Evolutionary conservation across 495 filamentous ascomycete genomes (phyloP).

Genomic region (Xylaria flabelliformis): DNA sequence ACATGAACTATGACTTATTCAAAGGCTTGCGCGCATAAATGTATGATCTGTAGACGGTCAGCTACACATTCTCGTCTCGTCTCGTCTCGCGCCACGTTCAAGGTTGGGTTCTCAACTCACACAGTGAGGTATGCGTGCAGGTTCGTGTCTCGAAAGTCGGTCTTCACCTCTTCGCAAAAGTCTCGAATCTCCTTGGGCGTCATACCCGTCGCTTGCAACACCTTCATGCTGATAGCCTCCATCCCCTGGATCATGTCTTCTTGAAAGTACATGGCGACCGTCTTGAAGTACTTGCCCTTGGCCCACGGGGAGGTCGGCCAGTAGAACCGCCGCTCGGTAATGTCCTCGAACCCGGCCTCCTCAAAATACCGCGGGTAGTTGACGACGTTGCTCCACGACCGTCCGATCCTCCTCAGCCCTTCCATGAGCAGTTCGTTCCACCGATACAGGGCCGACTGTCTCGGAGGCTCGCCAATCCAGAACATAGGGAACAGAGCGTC

Average conservation of each 20-base stretch:
- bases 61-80: not conserved
- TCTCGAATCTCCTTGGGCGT: constrained; percentile 30
- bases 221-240: constrained; percentile 40
- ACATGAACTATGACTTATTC: constrained; percentile 3
- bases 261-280: constrained; percentile 38
- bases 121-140: constrained; percentile 42
- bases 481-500: constrained; percentile 46
- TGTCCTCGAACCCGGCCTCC: constrained; percentile 39
- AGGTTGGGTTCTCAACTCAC: constrained; percentile 30
- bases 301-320: constrained; percentile 45
- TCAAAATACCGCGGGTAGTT: constrained; percentile 37
- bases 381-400: constrained; percentile 39
- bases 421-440: constrained; percentile 46
- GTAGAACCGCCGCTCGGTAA: constrained; percentile 40
- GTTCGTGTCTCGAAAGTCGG: constrained; percentile 35
- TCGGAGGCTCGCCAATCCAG: constrained; percentile 39
- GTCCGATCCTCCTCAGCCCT: constrained; percentile 40
- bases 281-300: constrained; percentile 41
- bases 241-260: constrained; percentile 37
- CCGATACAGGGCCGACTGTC: constrained; percentile 38
- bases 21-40: constrained; percentile 25
- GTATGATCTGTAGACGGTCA: constrained; percentile 19
- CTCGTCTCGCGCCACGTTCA: too few species aligned
- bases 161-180: constrained; percentile 40
- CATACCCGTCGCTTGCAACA: constrained; percentile 38